Evolutionary conservation across 2,329 filamentous ascomycete genomes (phyloP).

Genomic region (Colletotrichum endophyticum): DNA sequence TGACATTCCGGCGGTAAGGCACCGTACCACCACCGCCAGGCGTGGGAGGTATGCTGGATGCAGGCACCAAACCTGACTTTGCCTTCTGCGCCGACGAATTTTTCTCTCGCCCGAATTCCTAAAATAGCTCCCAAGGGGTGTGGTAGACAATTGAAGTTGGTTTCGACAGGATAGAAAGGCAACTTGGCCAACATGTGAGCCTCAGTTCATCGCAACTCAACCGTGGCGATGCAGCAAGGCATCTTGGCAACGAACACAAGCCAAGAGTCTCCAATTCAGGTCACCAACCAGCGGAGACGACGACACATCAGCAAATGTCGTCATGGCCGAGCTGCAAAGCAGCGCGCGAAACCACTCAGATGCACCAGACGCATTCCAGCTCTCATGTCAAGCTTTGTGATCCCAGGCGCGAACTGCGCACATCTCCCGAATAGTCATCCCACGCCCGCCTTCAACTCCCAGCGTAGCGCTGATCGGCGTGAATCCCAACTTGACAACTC

Average conservation of each 20-base stretch:
- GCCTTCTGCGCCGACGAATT: not conserved
- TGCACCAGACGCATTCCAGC: not conserved
- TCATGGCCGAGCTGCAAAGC: not conserved
- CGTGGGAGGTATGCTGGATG: not conserved
- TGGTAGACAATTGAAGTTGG: not conserved
- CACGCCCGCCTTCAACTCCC: not conserved
- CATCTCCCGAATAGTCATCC: not conserved
- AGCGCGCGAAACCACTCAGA: not conserved
- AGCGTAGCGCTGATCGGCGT: not conserved
- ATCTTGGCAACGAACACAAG: not conserved
- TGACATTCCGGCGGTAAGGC: not conserved
- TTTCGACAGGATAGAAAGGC: not conserved
- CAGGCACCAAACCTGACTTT: slow-evolving; percentile 6
- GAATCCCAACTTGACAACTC: not conserved
- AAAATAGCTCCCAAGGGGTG: not conserved
- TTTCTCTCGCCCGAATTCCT: not conserved
- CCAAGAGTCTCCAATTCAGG: not conserved
- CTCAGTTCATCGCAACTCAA: not conserved
- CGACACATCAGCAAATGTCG: not conserved
- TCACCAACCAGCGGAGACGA: not conserved
- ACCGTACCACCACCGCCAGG: not conserved
- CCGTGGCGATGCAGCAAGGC: not conserved
- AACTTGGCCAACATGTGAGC: not conserved
- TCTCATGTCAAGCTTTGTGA: slow-evolving; percentile 4
- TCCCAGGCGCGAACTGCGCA: not conserved